Evolutionary conservation across 768 basidiomycete species (phyloP), one percentile per base, ranked within the genome.

Genomic region (Mycena alexandri): DNA sequence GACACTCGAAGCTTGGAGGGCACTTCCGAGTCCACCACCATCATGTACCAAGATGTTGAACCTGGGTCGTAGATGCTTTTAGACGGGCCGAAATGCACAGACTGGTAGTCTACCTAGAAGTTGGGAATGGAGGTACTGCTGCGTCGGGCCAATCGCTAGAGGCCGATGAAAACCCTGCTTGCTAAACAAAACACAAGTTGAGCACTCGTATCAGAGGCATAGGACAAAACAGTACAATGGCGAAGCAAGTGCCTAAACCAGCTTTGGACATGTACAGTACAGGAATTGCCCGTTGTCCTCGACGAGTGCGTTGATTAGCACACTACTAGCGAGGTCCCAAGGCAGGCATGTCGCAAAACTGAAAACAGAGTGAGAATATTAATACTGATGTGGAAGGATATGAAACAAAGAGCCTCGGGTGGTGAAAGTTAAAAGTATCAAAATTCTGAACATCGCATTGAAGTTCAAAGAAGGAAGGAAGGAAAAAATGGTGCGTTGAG

Each of bases 71-170:
- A 29, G 6, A 29, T 29, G 6, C 29, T 29, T 6, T 29, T 6
- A 29, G n/a, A 29, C 29, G 29, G n/a, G n/a, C n/a, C n/a, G n/a
- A n/a, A n/a, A n/a, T n/a, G n/a, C n/a, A n/a, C n/a, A n/a, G n/a
- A n/a, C n/a, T n/a, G n/a, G n/a, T n/a, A n/a, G n/a, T n/a, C n/a
- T n/a, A n/a, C n/a, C n/a, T n/a, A n/a, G n/a, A n/a, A n/a, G n/a
- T n/a, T n/a, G n/a, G n/a, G n/a, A n/a, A n/a, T n/a, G n/a, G n/a
- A n/a, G n/a, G n/a, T n/a, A n/a, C n/a, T n/a, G n/a, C n/a, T n/a
- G n/a, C 29, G 29, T 44, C 56, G 12, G 57, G 57, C n/a, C 57
- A 59, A 25, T 24, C 16, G 17, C 36, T 50, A 1, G 58, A 60
- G 5, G 34, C 58, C 1, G 58, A 60, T 1, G 58, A 48, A n/a